Percentiles rank a stretch among this genome's conserved stretches.
These are phyloP conservation scores for Leccinum fallax DNA, from an alignment of 1,284 basidiomycete genomes.

Conservation along the genomic window DNA sequence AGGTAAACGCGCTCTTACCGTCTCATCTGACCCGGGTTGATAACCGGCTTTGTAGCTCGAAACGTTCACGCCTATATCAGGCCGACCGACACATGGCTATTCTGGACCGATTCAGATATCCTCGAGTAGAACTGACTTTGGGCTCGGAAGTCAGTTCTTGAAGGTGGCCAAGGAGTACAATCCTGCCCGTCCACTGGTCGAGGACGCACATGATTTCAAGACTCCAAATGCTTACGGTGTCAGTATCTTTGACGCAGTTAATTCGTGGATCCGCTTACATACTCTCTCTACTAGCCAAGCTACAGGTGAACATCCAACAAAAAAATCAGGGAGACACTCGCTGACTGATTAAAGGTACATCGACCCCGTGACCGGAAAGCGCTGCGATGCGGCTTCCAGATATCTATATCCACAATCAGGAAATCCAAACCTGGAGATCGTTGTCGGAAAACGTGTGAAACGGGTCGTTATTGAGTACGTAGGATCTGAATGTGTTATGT, in stretches of 20 bases:
- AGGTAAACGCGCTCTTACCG: constrained; percentile 35
- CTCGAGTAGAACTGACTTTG: constrained; percentile 37
- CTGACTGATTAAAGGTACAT: constrained; percentile 45
- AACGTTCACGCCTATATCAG: constrained; percentile 44
- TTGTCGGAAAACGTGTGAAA: constrained; percentile 44
- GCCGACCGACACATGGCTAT: constrained; percentile 48
- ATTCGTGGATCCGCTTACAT: background rate
- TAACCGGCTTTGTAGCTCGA: constrained; percentile 42
- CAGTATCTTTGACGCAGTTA: constrained; percentile 18
- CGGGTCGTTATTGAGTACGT: constrained; percentile 52
- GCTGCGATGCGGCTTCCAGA: constrained; percentile 59
- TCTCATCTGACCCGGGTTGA: background rate
- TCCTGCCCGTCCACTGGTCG: constrained; percentile 38
- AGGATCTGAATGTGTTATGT: background rate
- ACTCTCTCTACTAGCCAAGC: constrained; percentile 1
- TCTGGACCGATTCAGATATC: constrained; percentile 58
- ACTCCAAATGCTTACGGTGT: constrained; percentile 49
- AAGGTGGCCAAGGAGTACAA: constrained; percentile 47
- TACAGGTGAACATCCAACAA: constrained; percentile 8
- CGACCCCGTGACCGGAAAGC: constrained; percentile 50
- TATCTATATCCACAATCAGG: constrained; percentile 55
- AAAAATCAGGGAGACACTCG: background rate
- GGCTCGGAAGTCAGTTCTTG: constrained; percentile 50
- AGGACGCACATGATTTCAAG: constrained; percentile 49
- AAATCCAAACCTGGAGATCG: constrained; percentile 46